Percentiles rank a stretch among this genome's conserved stretches.
phyloP scores from a whole-genome alignment of 805 yeast genomes.

The Kodamaea lidongshanica region DNA sequence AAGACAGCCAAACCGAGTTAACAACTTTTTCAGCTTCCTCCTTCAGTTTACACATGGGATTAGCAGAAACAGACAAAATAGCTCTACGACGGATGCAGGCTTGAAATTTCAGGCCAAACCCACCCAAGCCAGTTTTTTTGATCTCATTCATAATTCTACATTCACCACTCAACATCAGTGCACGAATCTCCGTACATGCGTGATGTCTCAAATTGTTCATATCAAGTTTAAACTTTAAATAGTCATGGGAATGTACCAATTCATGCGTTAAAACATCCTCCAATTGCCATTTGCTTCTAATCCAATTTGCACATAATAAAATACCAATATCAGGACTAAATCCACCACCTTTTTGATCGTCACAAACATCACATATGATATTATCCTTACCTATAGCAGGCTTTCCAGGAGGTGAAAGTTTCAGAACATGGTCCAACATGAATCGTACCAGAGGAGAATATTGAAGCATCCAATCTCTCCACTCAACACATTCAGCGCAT shows the following conservation, averaged over 20 bases:
- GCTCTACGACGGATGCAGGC: conserved; percentile 89
- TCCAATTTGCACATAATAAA: conserved; percentile 77
- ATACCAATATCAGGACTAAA: conserved; percentile 88
- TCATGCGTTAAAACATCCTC: conserved; percentile 94
- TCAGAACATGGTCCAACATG: conserved; percentile 76
- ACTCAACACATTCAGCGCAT: conserved; percentile 67
- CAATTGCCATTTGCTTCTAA: conserved; percentile 66
- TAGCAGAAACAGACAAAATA: conserved; percentile 70
- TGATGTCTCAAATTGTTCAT: conserved; percentile 84
- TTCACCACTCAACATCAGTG: conserved; percentile 89
- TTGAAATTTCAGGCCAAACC: conserved; percentile 78
- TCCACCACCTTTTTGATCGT: conserved; percentile 81
- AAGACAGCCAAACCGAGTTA: conserved; percentile 83
- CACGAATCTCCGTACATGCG: conserved; percentile 95
- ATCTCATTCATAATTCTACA: conserved; percentile 88
- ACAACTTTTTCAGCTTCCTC: conserved; percentile 77
- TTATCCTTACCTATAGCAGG: conserved; percentile 39
- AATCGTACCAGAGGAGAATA: conserved; percentile 83
- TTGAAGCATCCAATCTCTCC: conserved; percentile 71
- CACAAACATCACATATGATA: conserved; percentile 77
- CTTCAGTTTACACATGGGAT: conserved; percentile 70
- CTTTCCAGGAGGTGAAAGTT: conserved; percentile 42
- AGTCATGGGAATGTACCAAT: conserved; percentile 88
- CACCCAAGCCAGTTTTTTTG: conserved; percentile 44
- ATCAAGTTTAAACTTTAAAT: conserved; percentile 79